These are phyloP conservation scores for Paradendryphiella salina DNA, from an alignment of 2,329 filamentous ascomycete genomes.

Conservation along the genomic window DNA sequence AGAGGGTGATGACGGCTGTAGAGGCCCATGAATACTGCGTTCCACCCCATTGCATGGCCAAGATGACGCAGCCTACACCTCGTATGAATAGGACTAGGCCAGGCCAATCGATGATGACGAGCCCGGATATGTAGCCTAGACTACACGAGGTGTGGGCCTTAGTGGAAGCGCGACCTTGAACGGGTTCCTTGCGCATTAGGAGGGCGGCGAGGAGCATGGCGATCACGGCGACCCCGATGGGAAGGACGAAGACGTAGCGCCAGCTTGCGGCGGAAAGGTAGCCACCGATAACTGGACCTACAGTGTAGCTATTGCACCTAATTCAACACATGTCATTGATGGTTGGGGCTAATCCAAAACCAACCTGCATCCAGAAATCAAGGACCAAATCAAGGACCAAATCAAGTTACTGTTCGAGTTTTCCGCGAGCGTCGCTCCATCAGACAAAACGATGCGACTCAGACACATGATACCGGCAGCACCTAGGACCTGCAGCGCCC, in stretches of 20 bases:
- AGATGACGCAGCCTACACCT: constrained; percentile 44
- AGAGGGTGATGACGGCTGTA: constrained; percentile 57
- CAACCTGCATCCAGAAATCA: constrained; percentile 59
- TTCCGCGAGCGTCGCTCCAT: constrained; percentile 69
- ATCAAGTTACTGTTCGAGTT: constrained; percentile 69
- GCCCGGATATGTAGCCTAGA: constrained; percentile 39
- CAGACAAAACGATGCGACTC: constrained; percentile 65
- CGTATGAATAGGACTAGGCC: constrained; percentile 43
- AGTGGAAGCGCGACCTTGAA: constrained; percentile 54
- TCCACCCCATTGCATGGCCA: constrained; percentile 58
- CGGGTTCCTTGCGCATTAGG: constrained; percentile 61
- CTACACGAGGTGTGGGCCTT: constrained; percentile 34
- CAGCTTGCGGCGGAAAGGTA: constrained; percentile 61
- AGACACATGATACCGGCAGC: constrained; percentile 65
- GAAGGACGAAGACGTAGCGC: constrained; percentile 68
- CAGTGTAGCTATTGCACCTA: constrained; percentile 58
- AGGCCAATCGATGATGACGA: constrained; percentile 53
- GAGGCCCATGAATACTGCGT: constrained; percentile 61
- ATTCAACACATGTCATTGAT: not conserved
- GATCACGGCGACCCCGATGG: constrained; percentile 44
- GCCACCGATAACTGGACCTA: constrained; percentile 65
- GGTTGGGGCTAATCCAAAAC: not conserved
- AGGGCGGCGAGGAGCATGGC: constrained; percentile 60
- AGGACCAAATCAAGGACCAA: constrained; percentile 65
- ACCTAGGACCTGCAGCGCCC: constrained; percentile 65